phyloP scores from a whole-genome alignment of 352 stramenopile species.

The Globisporangium emineosum region DNA sequence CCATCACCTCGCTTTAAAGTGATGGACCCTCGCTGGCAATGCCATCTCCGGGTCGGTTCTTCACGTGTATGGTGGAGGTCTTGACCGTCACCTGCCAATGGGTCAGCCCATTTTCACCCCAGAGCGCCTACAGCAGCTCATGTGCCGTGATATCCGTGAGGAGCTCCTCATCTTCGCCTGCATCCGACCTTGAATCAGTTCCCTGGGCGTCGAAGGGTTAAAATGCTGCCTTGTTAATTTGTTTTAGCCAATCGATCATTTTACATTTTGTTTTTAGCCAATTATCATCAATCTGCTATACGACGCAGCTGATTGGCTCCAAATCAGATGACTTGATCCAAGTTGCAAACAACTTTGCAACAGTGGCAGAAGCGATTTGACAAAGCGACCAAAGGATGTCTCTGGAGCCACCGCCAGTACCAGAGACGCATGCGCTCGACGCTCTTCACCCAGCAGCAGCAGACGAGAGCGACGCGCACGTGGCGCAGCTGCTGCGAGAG shows the following conservation, averaged over 20 bases:
- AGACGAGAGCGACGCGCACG: not conserved
- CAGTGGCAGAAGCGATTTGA: too few species aligned
- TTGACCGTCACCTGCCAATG: conserved; percentile 4
- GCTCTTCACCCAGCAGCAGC: not conserved
- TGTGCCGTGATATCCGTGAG: not conserved
- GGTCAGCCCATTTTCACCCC: conserved; percentile 8
- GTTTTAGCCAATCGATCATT: not conserved
- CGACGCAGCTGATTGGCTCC: not conserved
- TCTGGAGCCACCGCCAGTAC: not conserved
- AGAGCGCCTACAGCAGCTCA: not conserved
- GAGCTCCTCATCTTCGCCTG: not conserved
- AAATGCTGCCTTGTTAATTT: too few species aligned
- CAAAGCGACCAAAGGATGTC: too few species aligned
- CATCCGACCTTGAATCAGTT: too few species aligned
- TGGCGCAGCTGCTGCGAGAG: not conserved
- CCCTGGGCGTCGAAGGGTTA: too few species aligned
- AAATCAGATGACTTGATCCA: too few species aligned
- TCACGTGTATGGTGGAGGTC: conserved; percentile 6
- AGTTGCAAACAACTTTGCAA: too few species aligned
- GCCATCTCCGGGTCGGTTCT: too few species aligned
- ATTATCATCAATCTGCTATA: not conserved
- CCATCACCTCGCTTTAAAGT: conserved; percentile 4
- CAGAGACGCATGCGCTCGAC: not conserved
- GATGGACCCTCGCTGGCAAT: too few species aligned
- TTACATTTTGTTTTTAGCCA: not conserved